Base-by-base conservation (phyloP, 495 filamentous ascomycete genomes). In the Lasiosphaeria hispida region DNA sequence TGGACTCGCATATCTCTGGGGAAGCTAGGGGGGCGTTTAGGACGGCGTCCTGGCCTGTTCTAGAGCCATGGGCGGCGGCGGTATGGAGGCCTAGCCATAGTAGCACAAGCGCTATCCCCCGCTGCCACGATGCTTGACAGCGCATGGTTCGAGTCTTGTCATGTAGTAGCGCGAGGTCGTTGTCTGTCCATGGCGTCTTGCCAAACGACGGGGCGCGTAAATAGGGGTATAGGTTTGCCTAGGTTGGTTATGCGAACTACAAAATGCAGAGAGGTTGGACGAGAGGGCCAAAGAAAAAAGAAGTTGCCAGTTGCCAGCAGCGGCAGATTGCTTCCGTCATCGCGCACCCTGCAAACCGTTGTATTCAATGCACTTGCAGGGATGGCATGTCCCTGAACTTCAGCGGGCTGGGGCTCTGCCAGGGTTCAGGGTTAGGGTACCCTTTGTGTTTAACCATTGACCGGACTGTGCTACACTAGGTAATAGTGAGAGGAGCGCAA, bases 1-100 rank as follows among this genome's bases (percentile, higher is more conserved):
- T 76, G 57, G 76, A 83, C 53, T 84, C 81, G 72, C 89, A 92
- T 10, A 67, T 62, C 11, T 65, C 60, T n/a, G 62, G 45, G 4
- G 57, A 33, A 7, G 55, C 15, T 14, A 65, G 39, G 18, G 49
- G 37, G 58, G 58, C 33, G 49, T 42, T 61, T 50, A 58, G 33
- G 40, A 49, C 41, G 23, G 65, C 51, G 13, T 60, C 57, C 23
- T 60, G 47, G 34, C 18, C 54, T 4, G 59, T 33, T 39, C 55
- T 53, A n/a, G 62, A 67, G 33, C 13, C 67, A 55, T 61, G 55
- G 37, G 51, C 54, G 48, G 33, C 55, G 47, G 48, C 42, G 11
- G 58, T 39, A 60, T 68, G 48, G 56, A 69, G 64, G 23, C 60
- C 60, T 36, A 69, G 62, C n/a, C 64, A 40, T 48, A 42, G 58